A percentile compares a stretch with the other conserved stretches of the same genome.
These are phyloP conservation scores for Paralagenidium karlingii DNA, from an alignment of 352 stramenopile genomes.

Conservation along the genomic window DNA sequence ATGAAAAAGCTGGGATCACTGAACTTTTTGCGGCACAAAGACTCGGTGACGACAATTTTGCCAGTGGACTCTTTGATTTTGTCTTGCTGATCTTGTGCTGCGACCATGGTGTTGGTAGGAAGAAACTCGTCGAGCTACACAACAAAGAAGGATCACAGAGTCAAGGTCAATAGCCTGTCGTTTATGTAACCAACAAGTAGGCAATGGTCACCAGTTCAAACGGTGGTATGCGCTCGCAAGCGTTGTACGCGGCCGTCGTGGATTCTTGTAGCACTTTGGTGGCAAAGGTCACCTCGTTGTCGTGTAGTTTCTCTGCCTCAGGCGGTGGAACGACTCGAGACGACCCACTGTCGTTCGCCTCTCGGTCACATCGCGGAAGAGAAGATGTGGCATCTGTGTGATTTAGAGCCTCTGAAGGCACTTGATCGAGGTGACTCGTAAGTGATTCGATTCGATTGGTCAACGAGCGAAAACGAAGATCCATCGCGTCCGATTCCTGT, in stretches of 20 bases:
- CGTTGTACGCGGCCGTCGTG: slow-evolving; percentile 13
- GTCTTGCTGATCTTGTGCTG: too few species aligned
- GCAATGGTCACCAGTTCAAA: slow-evolving; percentile 38
- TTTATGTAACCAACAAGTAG: too few species aligned
- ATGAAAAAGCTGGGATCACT: slow-evolving; percentile 43
- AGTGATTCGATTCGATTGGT: slow-evolving; percentile 17
- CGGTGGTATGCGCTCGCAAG: slow-evolving; percentile 22
- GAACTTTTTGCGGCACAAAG: slow-evolving; percentile 32
- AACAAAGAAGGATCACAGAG: background rate
- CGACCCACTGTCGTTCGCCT: slow-evolving; percentile 13
- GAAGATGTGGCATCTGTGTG: slow-evolving; percentile 2
- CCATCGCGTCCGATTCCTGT: slow-evolving; percentile 12
- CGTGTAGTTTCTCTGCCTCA: slow-evolving; percentile 3
- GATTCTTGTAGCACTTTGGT: slow-evolving; percentile 9
- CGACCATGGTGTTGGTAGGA: too few species aligned
- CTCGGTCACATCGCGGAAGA: slow-evolving; percentile 7
- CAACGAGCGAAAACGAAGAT: slow-evolving; percentile 14
- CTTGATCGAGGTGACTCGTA: slow-evolving; percentile 11
- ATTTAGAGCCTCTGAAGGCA: slow-evolving; percentile 1
- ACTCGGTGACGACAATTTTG: slow-evolving; percentile 1
- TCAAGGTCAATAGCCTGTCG: background rate
- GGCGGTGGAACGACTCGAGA: too few species aligned
- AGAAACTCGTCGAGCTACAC: slow-evolving; percentile 26
- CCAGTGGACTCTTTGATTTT: slow-evolving; percentile 2
- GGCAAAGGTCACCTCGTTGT: slow-evolving; percentile 2